phyloP scores from a whole-genome alignment of 2,329 filamentous ascomycete species.

The Stylonectria norvegica region DNA sequence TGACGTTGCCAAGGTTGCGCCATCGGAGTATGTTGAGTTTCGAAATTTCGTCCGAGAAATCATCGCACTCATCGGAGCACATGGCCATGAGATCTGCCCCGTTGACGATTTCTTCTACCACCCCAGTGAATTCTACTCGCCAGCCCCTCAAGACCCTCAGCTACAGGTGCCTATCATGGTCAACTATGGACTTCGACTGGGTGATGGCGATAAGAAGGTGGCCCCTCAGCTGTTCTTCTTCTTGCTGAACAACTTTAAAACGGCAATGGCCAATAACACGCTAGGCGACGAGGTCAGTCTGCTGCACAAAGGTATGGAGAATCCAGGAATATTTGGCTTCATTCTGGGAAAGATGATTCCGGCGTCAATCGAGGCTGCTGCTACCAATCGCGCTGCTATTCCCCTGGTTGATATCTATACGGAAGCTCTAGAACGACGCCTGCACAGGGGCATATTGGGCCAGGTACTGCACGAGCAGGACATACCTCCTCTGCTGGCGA shows the following conservation, averaged over 20 bases:
- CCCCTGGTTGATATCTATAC: slow-evolving; percentile 50
- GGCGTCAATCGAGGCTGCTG: slow-evolving; percentile 43
- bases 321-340: slow-evolving; percentile 43
- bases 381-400: slow-evolving; percentile 37
- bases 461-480: slow-evolving; percentile 35
- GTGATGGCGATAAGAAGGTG: slow-evolving; percentile 48
- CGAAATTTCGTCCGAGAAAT: slow-evolving; percentile 51
- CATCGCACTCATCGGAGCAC: slow-evolving; percentile 51
- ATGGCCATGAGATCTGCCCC: slow-evolving; percentile 51
- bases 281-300: slow-evolving; percentile 46
- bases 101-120: slow-evolving; percentile 56
- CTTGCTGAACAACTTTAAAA: slow-evolving; percentile 55
- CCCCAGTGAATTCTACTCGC: slow-evolving; percentile 54
- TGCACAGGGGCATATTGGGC: slow-evolving; percentile 33
- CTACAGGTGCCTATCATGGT: slow-evolving; percentile 54
- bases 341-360: slow-evolving; percentile 53
- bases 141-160: slow-evolving; percentile 52
- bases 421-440: too few species aligned
- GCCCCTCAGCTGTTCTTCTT: slow-evolving; percentile 53
- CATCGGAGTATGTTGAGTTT: slow-evolving; percentile 43
- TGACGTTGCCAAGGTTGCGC: slow-evolving; percentile 32
- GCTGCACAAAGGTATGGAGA: slow-evolving; percentile 47
- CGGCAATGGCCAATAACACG: slow-evolving; percentile 47
- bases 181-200: slow-evolving; percentile 53
- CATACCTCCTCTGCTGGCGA: slow-evolving; percentile 30